Evolutionary conservation across 805 yeast genomes (phyloP).

Genomic region (Saccharomycopsis selenospora): DNA sequence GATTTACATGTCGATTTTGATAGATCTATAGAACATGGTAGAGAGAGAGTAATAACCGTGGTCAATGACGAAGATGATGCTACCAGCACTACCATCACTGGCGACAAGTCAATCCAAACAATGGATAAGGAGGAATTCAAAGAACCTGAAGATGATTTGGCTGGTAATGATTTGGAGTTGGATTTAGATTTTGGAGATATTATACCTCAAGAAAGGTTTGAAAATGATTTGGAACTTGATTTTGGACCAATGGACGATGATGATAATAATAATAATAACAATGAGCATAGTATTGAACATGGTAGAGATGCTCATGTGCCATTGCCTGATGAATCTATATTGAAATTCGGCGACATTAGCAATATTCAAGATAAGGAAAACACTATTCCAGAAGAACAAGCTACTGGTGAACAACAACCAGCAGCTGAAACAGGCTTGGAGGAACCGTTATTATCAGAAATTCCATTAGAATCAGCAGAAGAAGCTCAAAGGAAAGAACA

Average conservation of each 20-base stretch:
- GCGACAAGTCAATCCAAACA: constrained; percentile 3
- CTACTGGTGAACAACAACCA: constrained; percentile 1
- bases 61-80: constrained; percentile 13
- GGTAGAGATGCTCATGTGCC: constrained; percentile 36
- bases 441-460: neutral
- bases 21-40: constrained; percentile 28
- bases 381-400: constrained; percentile 9
- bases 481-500: constrained; percentile 17
- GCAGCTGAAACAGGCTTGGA: neutral
- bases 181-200: constrained; percentile 21
- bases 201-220: constrained; percentile 21
- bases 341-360: neutral
- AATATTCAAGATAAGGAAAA: constrained; percentile 15
- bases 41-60: constrained; percentile 26
- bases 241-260: constrained; percentile 25
- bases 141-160: constrained; percentile 26
- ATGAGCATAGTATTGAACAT: constrained; percentile 39
- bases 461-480: constrained; percentile 13
- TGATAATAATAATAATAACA: constrained; percentile 7
- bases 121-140: neutral
- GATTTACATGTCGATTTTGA: constrained; percentile 47
- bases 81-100: no score
- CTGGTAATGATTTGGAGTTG: constrained; percentile 26
- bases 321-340: neutral
- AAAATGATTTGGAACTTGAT: constrained; percentile 28